phyloP scores from a whole-genome alignment of 768 basidiomycete genomes.

The Dacryopinax spathularia region DNA sequence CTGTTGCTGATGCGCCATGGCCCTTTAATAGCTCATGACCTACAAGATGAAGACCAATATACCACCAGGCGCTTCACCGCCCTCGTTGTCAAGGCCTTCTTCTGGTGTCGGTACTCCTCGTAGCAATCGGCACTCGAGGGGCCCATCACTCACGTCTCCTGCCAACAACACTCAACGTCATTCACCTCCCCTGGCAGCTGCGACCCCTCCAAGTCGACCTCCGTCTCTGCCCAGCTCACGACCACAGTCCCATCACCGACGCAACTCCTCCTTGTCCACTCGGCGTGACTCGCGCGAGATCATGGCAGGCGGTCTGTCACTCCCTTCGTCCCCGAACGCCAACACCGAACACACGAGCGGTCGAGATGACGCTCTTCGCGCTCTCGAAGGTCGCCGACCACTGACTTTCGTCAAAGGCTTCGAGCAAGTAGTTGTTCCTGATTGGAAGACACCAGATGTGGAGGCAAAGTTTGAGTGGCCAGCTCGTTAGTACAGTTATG shows the following conservation, averaged over 20 bases:
- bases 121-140: background rate
- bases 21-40: background rate
- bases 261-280: slow-evolving; percentile 78
- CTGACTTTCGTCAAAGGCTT: slow-evolving; percentile 24
- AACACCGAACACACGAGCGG: slow-evolving; percentile 56
- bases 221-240: slow-evolving; percentile 9
- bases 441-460: slow-evolving; percentile 40
- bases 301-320: slow-evolving; percentile 45
- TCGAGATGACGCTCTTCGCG: slow-evolving; percentile 72
- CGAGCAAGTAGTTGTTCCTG: slow-evolving; percentile 72
- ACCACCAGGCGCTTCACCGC: background rate
- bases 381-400: slow-evolving; percentile 59
- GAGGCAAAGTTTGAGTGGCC: slow-evolving; percentile 49
- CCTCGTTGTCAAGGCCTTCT: background rate
- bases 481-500: background rate
- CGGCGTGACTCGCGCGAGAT: slow-evolving; percentile 80
- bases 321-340: slow-evolving; percentile 50
- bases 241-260: slow-evolving; percentile 61
- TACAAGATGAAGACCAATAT: background rate
- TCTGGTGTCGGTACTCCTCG: background rate
- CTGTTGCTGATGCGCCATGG: background rate
- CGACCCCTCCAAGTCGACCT: background rate
- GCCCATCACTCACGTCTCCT: background rate
- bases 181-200: background rate
- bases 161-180: background rate